A percentile compares a stretch with the other conserved stretches of the same genome.
Evolutionary conservation across 805 yeast genomes (phyloP).

Genomic region (Candida arabinofermentans): DNA sequence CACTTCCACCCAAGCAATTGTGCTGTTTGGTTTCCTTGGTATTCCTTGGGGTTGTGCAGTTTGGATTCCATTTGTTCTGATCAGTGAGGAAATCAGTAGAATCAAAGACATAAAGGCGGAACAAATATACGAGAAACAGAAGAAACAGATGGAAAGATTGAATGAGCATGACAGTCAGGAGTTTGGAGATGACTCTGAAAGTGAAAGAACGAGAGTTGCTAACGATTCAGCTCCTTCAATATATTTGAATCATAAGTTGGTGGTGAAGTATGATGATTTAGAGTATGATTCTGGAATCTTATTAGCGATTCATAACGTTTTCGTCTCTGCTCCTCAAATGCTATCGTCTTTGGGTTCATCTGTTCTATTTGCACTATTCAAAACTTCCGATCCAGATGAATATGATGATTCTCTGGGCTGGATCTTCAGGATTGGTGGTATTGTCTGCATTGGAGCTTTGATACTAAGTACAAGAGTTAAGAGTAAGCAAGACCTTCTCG

Average conservation of each 20-base stretch:
- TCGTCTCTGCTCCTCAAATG: slow-evolving; percentile 56
- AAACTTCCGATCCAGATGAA: slow-evolving; percentile 20
- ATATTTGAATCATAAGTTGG: slow-evolving; percentile 19
- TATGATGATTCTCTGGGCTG: slow-evolving; percentile 47
- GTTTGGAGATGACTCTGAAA: not conserved
- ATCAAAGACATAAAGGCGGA: slow-evolving; percentile 43
- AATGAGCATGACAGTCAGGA: not conserved
- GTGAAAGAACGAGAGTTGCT: not conserved
- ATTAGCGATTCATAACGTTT: slow-evolving; percentile 54
- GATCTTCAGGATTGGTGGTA: slow-evolving; percentile 55
- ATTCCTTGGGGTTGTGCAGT: slow-evolving; percentile 63
- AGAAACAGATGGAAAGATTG: slow-evolving; percentile 3
- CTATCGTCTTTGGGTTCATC: slow-evolving; percentile 46
- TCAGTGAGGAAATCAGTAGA: slow-evolving; percentile 53
- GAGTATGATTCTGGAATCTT: slow-evolving; percentile 56
- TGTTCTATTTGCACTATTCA: slow-evolving; percentile 38
- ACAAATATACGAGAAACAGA: slow-evolving; percentile 20
- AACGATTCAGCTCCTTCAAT: not conserved
- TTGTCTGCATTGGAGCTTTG: slow-evolving; percentile 45
- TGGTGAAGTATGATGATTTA: slow-evolving; percentile 33
- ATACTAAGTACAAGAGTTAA: slow-evolving; percentile 39
- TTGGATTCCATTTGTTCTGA: slow-evolving; percentile 64
- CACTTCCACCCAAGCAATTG: slow-evolving; percentile 40
- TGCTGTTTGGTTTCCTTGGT: slow-evolving; percentile 50
- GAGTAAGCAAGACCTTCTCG: slow-evolving; percentile 33